phyloP scores from a whole-genome alignment of 2,329 filamentous ascomycete genomes.

The Aschersonia sp. region DNA sequence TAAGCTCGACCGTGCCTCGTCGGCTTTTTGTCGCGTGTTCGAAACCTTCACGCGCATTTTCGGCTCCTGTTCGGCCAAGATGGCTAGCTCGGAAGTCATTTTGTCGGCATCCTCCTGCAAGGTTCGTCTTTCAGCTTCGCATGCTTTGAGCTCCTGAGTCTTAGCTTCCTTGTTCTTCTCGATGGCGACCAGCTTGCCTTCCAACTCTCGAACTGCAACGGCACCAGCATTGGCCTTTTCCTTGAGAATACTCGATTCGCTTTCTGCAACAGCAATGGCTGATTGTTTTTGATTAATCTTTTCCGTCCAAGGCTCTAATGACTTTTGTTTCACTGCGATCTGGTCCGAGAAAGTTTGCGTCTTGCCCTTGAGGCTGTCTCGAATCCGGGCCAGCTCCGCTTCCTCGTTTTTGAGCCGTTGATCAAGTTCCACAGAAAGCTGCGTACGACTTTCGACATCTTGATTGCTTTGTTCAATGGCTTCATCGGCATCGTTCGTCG shows the following conservation, averaged over 20 bases:
- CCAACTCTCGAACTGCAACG: constrained; percentile 68
- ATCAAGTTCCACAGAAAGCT: constrained; percentile 67
- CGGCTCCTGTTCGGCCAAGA: constrained; percentile 64
- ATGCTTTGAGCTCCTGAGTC: constrained; percentile 58
- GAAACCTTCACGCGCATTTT: constrained; percentile 75
- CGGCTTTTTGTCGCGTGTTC: constrained; percentile 81
- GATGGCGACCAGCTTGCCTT: constrained; percentile 63
- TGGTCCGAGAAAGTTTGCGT: constrained; percentile 89
- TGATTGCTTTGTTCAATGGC: constrained; percentile 63
- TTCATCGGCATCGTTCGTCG: constrained; percentile 59
- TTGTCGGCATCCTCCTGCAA: constrained; percentile 63
- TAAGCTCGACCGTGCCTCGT: constrained; percentile 84
- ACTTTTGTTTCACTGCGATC: constrained; percentile 84
- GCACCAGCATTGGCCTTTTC: constrained; percentile 83
- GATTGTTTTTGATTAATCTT: constrained; percentile 96
- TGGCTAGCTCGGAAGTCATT: constrained; percentile 57
- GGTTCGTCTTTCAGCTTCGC: constrained; percentile 55
- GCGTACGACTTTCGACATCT: constrained; percentile 62
- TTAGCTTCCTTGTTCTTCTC: constrained; percentile 60
- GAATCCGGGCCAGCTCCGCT: constrained; percentile 65
- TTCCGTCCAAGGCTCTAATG: constrained; percentile 88
- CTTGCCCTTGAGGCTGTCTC: constrained; percentile 84
- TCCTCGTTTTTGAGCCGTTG: constrained; percentile 66
- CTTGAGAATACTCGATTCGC: constrained; percentile 79
- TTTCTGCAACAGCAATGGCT: constrained; percentile 84